Conservation (phyloP, 1,139 yeast genomes). For the Suhomyces terraborum region DNA sequence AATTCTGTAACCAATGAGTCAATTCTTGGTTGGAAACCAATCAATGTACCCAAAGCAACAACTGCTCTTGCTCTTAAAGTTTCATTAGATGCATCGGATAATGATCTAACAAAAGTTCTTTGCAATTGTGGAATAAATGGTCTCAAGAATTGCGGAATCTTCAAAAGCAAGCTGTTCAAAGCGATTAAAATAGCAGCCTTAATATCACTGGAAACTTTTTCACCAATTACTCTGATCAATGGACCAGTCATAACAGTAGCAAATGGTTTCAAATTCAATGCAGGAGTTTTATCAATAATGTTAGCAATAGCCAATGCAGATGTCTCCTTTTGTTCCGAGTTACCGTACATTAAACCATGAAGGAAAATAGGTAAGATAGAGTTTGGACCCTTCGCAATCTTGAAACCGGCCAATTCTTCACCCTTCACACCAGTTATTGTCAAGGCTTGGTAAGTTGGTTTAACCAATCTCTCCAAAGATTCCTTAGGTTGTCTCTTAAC, state of each 20-base stretch:
- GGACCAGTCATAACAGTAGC: constrained; percentile 97
- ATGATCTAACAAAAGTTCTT: constrained; percentile 91
- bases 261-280: constrained; percentile 76
- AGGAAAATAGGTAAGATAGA: constrained; percentile 87
- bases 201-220: constrained; percentile 84
- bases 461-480: constrained; percentile 71
- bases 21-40: constrained; percentile 88
- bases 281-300: constrained; percentile 82
- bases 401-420: constrained; percentile 73
- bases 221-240: constrained; percentile 96
- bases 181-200: constrained; percentile 91
- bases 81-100: constrained; percentile 76
- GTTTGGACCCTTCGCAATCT: constrained; percentile 82
- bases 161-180: constrained; percentile 70
- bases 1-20: constrained; percentile 89
- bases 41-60: constrained; percentile 80
- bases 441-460: constrained; percentile 76
- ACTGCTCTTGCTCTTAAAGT: constrained; percentile 85
- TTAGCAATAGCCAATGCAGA: constrained; percentile 92
- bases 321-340: constrained; percentile 75
- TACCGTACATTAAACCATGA: constrained; percentile 96
- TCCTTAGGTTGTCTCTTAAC: constrained; percentile 75
- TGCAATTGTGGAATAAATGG: constrained; percentile 98
- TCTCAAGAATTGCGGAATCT: constrained; percentile 87
- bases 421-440: constrained; percentile 64